Conservation (phyloP, 768 basidiomycete genomes). For the Gymnopilus junonius region DNA sequence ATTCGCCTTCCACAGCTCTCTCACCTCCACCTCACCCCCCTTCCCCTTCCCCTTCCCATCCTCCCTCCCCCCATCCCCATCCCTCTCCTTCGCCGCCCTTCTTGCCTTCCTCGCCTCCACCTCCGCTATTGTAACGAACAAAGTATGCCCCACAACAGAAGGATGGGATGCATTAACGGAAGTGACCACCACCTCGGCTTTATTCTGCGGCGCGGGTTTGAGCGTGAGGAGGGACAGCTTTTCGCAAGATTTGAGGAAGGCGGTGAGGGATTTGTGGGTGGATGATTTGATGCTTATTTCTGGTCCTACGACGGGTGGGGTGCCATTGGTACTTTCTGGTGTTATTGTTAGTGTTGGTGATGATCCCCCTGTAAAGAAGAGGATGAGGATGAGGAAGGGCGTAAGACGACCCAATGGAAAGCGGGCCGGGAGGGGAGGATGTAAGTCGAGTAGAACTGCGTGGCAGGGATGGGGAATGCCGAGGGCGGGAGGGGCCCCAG, state of each 20-base stretch:
- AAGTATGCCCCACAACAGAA: conserved; percentile 52
- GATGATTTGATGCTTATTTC: conserved; percentile 80
- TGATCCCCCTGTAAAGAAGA: neutral
- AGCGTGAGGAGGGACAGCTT: conserved; percentile 75
- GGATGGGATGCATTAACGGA: conserved; percentile 62
- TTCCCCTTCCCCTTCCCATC: conserved; percentile 47
- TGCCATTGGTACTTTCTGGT: neutral
- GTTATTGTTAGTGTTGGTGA: too few species aligned
- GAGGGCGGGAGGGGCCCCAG: conserved; percentile 51
- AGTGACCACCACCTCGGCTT: conserved; percentile 58
- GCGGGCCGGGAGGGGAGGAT: conserved; percentile 83
- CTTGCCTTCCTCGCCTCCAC: conserved; percentile 67
- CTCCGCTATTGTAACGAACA: conserved; percentile 65
- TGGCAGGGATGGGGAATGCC: conserved; percentile 76
- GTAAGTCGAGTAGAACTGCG: conserved; percentile 76
- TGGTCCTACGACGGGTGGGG: conserved; percentile 36
- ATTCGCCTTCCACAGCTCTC: conserved; percentile 80
- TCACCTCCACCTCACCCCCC: conserved; percentile 55
- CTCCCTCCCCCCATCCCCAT: too few species aligned
- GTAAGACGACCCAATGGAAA: conserved; percentile 48
- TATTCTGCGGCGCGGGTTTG: conserved; percentile 63
- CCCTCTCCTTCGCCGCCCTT: conserved; percentile 56
- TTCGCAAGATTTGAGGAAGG: conserved; percentile 79
- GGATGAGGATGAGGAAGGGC: conserved; percentile 28
- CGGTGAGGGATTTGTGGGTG: conserved; percentile 76